These are phyloP conservation scores for Colletotrichum karsti DNA, from an alignment of 2,329 filamentous ascomycete genomes.

Conservation along the genomic window DNA sequence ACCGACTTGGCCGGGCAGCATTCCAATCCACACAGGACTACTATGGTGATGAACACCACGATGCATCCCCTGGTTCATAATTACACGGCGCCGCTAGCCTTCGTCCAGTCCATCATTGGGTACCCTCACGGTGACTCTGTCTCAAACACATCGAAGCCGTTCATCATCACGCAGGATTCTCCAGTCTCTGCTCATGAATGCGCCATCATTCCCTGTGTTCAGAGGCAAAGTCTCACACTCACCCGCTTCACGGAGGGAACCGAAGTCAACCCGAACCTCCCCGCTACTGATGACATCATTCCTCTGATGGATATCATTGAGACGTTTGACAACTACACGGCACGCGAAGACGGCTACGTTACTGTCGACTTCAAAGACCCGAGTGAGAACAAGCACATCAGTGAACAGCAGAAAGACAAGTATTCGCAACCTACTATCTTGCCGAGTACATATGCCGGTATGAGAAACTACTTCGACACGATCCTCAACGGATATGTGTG, in stretches of 20 bases:
- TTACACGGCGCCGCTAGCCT: background rate
- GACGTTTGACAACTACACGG: background rate
- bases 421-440: background rate
- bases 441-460: background rate
- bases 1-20: background rate
- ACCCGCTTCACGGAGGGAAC: background rate
- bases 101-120: slow-evolving; percentile 9
- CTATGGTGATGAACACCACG: slow-evolving; percentile 11
- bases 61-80: slow-evolving; percentile 3
- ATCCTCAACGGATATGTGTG: background rate
- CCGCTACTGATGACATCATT: background rate
- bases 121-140: background rate
- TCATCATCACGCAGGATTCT: background rate
- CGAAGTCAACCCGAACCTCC: background rate
- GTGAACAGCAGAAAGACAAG: background rate
- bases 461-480: background rate
- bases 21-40: background rate
- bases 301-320: background rate
- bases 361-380: background rate
- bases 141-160: background rate
- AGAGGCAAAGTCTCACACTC: background rate
- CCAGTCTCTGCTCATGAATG: background rate
- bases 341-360: background rate
- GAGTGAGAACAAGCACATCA: background rate
- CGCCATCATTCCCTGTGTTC: background rate